A percentile compares a stretch with the other conserved stretches of the same genome.
These are phyloP conservation scores for Phylloporus scabripes DNA, from an alignment of 768 basidiomycete species.

Conservation along the genomic window DNA sequence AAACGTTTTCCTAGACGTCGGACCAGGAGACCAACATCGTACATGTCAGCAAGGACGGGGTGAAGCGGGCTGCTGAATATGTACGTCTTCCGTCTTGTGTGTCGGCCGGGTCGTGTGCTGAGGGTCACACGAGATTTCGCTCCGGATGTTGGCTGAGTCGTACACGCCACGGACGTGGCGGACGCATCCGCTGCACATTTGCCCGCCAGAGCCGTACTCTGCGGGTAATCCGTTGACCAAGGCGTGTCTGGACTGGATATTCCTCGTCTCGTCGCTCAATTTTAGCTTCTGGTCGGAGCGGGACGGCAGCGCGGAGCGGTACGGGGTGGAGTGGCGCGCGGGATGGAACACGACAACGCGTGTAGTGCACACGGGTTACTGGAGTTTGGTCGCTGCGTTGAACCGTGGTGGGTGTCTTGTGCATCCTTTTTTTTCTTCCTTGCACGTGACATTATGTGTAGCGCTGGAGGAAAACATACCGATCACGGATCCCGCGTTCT, in stretches of 20 bases:
- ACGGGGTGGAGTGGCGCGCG: slow-evolving; percentile 71
- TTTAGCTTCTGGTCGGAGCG: slow-evolving; percentile 87
- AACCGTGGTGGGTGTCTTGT: slow-evolving; percentile 54
- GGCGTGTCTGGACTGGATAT: slow-evolving; percentile 75
- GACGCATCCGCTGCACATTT: slow-evolving; percentile 59
- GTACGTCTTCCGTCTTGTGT: slow-evolving; percentile 33
- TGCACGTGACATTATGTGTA: slow-evolving; percentile 25
- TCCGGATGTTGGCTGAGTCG: slow-evolving; percentile 50
- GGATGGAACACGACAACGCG: slow-evolving; percentile 54
- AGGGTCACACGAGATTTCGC: slow-evolving; percentile 47
- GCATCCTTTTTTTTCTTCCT: too few relatives aligned
- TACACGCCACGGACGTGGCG: slow-evolving; percentile 83
- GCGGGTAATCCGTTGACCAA: slow-evolving; percentile 48
- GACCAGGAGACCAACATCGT: slow-evolving; percentile 56
- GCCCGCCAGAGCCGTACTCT: slow-evolving; percentile 60
- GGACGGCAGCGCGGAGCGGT: slow-evolving; percentile 54
- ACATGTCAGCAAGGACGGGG: slow-evolving; percentile 52
- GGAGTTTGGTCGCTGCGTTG: slow-evolving; percentile 81
- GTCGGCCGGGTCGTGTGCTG: slow-evolving; percentile 4
- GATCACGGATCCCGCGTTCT: slow-evolving; percentile 75
- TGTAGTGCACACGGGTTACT: slow-evolving; percentile 74
- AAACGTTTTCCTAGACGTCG: not conserved
- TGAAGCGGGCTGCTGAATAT: slow-evolving; percentile 60
- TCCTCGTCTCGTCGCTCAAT: slow-evolving; percentile 79
- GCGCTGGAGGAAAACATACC: slow-evolving; percentile 74